Evolutionary conservation across 2,329 filamentous ascomycete genomes (phyloP).

Genomic region (Pyricularia grisea): DNA sequence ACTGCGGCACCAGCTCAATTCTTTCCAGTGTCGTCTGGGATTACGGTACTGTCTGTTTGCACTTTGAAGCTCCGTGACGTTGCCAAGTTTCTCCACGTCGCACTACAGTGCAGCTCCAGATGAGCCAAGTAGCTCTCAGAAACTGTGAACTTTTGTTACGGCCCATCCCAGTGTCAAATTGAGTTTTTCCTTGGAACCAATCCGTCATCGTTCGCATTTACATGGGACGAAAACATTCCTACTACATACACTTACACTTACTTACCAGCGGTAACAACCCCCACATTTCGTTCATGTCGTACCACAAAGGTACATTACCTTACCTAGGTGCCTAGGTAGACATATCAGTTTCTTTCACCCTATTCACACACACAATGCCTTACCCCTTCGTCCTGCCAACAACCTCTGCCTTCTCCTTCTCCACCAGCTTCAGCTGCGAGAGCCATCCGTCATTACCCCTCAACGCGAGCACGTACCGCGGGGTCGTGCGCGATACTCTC

Average conservation of each 20-base stretch:
- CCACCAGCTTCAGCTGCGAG: constrained; percentile 63
- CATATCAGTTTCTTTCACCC: neutral
- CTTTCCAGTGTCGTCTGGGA: neutral
- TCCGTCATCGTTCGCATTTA: neutral
- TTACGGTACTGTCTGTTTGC: neutral
- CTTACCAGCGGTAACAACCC: neutral
- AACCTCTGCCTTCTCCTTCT: constrained; percentile 78
- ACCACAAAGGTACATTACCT: neutral
- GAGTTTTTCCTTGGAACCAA: neutral
- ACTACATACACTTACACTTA: neutral
- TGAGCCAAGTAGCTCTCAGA: neutral
- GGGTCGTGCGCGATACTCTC: constrained; percentile 70
- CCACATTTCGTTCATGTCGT: neutral
- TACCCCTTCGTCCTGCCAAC: constrained; percentile 84
- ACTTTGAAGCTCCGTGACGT: neutral
- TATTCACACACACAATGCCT: constrained; percentile 54
- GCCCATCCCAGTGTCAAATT: neutral
- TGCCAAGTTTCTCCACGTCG: neutral
- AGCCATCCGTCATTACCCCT: constrained; percentile 86
- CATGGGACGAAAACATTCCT: neutral
- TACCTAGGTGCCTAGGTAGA: neutral
- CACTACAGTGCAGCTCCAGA: neutral
- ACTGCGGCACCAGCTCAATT: neutral
- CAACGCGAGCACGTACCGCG: constrained; percentile 72
- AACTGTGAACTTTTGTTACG: neutral